Percentiles rank a stretch among this genome's conserved stretches.
These are phyloP conservation scores for Boletellus sp. DNA, from an alignment of 768 basidiomycete species.

Conservation along the genomic window DNA sequence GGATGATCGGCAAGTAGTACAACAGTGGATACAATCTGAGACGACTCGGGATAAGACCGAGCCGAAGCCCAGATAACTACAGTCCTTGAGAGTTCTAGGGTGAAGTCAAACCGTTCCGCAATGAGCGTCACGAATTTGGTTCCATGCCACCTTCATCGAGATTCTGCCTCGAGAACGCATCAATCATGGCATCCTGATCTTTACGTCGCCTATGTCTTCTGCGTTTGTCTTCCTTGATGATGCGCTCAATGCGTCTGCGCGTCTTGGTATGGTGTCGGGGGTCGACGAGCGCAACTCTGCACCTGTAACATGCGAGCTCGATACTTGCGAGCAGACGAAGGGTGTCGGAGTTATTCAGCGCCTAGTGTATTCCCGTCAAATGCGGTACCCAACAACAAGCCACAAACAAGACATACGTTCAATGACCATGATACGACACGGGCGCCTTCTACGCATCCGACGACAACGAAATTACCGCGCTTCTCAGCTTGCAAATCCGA, in stretches of 20 bases:
- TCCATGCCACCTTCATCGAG: conserved; percentile 31
- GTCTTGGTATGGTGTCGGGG: conserved; percentile 61
- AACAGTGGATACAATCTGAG: conserved; percentile 15
- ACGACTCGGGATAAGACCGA: conserved; percentile 1
- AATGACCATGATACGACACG: conserved; percentile 83
- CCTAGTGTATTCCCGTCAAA: conserved; percentile 41
- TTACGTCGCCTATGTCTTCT: conserved; percentile 77
- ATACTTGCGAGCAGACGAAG: conserved; percentile 78
- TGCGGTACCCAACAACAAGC: conserved; percentile 2
- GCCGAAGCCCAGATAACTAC: conserved; percentile 7
- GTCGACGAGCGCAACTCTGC: conserved; percentile 64
- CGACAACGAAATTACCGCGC: conserved; percentile 82
- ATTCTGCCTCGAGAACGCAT: conserved; percentile 63
- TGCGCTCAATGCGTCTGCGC: conserved; percentile 68
- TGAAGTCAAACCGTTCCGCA: conserved; percentile 3
- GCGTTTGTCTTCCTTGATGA: conserved; percentile 84
- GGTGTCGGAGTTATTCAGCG: conserved; percentile 79
- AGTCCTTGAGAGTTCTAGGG: conserved; percentile 11
- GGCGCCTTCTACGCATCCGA: conserved; percentile 70
- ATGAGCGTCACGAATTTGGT: conserved; percentile 22
- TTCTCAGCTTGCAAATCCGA: conserved; percentile 81
- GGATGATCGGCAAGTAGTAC: conserved; percentile 22
- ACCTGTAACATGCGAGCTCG: conserved; percentile 79
- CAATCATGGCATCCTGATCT: conserved; percentile 79
- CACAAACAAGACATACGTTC: conserved; percentile 50